Evolutionary conservation across 257 asterid species (phyloP), one percentile per base, ranked within the genome.

Genomic region (Scutellaria minor): DNA sequence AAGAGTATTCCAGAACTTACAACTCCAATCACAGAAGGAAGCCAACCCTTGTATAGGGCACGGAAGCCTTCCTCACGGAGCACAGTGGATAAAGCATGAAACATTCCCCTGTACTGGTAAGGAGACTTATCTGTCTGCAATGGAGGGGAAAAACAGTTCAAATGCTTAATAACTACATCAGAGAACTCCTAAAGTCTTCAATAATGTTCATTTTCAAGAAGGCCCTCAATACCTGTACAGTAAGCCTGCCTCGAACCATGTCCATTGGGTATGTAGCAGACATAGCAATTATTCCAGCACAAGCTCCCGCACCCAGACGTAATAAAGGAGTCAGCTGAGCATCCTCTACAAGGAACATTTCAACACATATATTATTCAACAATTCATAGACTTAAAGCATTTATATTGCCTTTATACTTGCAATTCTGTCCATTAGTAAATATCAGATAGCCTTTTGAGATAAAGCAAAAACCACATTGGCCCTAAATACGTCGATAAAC

Each of bases 261-360:
- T 92, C 98, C 97, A 92, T 87, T 50, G 98, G 98, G 84, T 92
- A 92, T 57, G 98, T 92, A 48, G 97, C 98, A 75, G 98, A 92
- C 98, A 92, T 92, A 84, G 98, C 98, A 79, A 92, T 87, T 73
- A 92, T 92, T 80, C 97, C 98, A 84, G 98, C 98, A 87, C 96
- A 88, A 60, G 98, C 97, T 75, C 98, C 98, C 72, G 98, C 98
- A 9, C 95, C 98, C 83, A 92, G 86, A 70, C 98, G 96, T 74
- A 92, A 46, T 72, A 92, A 60, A 76, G 98, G 97, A 82, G 97
- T 92, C 79, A 87, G 86, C 83, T 87, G 95, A 74, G 98, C 97
- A 71, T 88, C 87, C 87, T 88, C 98, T 92, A 86, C 75, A 74
- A 72, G 77, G 77, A 75, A 59, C 66, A 72, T 70, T 56, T 59